phyloP scores from a whole-genome alignment of 1,284 basidiomycete species.

The Rhodotorula sp. region DNA sequence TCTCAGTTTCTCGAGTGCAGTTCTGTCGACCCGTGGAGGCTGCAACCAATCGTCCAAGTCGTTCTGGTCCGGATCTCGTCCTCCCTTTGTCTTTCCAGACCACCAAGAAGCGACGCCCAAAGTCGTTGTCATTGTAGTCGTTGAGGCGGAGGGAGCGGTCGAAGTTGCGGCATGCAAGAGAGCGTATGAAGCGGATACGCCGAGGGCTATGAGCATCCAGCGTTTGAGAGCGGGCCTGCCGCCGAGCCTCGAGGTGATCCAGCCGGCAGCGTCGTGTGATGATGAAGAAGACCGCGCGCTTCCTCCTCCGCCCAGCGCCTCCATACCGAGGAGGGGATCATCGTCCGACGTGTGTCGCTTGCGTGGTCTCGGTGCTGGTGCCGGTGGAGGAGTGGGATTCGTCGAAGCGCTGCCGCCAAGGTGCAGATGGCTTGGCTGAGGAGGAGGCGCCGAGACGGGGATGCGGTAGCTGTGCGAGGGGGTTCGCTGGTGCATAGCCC shows the following conservation, averaged over 20 bases:
- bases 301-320: too few relatives aligned
- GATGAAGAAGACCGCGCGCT: too few relatives aligned
- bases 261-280: slow-evolving; percentile 1
- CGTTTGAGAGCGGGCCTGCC: background rate
- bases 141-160: background rate
- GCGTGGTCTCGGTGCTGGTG: background rate
- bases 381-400: background rate
- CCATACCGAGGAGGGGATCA: background rate
- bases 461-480: slow-evolving; percentile 2
- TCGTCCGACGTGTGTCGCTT: too few relatives aligned
- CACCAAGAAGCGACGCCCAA: background rate
- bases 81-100: background rate
- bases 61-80: background rate
- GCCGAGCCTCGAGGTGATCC: slow-evolving; percentile 3
- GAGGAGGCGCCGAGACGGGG: background rate
- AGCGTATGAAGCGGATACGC: slow-evolving; percentile 1
- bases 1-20: slow-evolving; percentile 37
- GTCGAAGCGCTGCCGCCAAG: background rate
- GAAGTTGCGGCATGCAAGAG: background rate
- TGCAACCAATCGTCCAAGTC: background rate
- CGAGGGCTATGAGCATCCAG: slow-evolving; percentile 14
- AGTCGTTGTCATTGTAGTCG: background rate
- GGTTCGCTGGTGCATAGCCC: background rate
- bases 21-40: slow-evolving; percentile 27
- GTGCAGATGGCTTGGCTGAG: background rate